A percentile compares a stretch with the other conserved stretches of the same genome.
phyloP scores from a whole-genome alignment of 305 asterid species.

The Salvia sclarea region DNA sequence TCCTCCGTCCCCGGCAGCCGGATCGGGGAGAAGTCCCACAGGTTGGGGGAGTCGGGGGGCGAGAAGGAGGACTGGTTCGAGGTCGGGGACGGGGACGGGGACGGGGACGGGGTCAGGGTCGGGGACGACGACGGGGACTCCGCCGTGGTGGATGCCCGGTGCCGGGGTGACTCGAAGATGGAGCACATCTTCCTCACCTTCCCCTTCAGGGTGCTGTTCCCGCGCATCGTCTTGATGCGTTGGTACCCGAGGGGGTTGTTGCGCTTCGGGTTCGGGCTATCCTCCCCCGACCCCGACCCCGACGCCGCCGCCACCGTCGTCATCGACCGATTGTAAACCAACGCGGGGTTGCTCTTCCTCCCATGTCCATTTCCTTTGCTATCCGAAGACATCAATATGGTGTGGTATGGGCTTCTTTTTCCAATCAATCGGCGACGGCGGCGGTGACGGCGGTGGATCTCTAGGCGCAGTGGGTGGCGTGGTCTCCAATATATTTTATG shows the following conservation, averaged over 20 bases:
- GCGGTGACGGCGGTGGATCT: slow-evolving; percentile 27
- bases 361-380: slow-evolving; percentile 30
- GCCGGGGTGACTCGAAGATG: slow-evolving; percentile 51
- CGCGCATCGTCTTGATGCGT: slow-evolving; percentile 21
- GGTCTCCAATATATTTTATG: slow-evolving; percentile 4
- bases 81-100: slow-evolving; percentile 10
- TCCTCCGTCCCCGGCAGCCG: slow-evolving; percentile 69
- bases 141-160: slow-evolving; percentile 29
- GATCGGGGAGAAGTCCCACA: slow-evolving; percentile 5
- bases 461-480: not conserved
- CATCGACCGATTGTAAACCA: slow-evolving; percentile 46
- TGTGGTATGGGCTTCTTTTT: slow-evolving; percentile 2
- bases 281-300: slow-evolving; percentile 34
- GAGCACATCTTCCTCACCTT: slow-evolving; percentile 60
- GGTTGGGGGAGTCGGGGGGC: slow-evolving; percentile 22
- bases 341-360: slow-evolving; percentile 22
- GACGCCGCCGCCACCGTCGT: slow-evolving; percentile 37
- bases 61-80: slow-evolving; percentile 11
- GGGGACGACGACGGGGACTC: slow-evolving; percentile 14
- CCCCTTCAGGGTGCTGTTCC: slow-evolving; percentile 48
- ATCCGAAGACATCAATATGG: slow-evolving; percentile 36
- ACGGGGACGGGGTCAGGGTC: not conserved
- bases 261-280: not conserved
- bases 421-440: not conserved
- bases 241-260: slow-evolving; percentile 28